A percentile compares a stretch with the other conserved stretches of the same genome.
phyloP scores from a whole-genome alignment of 2,329 filamentous ascomycete genomes.

The Bipolaris oryzae region DNA sequence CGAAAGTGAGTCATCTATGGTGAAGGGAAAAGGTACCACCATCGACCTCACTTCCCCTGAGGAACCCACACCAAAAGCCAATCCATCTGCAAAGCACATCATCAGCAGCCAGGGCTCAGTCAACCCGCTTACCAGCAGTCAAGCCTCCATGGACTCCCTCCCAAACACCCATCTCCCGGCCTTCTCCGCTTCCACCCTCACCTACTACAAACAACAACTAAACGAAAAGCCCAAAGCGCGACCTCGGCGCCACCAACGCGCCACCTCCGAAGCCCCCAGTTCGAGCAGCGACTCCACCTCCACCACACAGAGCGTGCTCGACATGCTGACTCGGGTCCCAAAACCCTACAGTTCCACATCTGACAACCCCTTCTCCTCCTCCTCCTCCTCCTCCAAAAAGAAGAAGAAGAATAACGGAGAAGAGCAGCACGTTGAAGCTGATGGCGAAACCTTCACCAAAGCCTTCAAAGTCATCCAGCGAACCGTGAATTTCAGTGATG shows the following conservation, averaged over 20 bases:
- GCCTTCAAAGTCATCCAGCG: slow-evolving; percentile 19
- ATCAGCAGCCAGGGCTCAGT: slow-evolving; percentile 9
- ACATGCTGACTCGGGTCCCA: slow-evolving; percentile 26
- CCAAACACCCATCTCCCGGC: slow-evolving; percentile 6
- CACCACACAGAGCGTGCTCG: slow-evolving; percentile 24
- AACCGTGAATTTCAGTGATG: slow-evolving; percentile 37
- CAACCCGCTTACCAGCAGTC: slow-evolving; percentile 3
- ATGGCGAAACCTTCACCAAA: slow-evolving; percentile 22
- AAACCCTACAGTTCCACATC: slow-evolving; percentile 27
- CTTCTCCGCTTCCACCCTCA: slow-evolving; percentile 25
- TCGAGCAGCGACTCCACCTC: slow-evolving; percentile 22
- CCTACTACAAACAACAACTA: slow-evolving; percentile 23
- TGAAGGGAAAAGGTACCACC: neutral
- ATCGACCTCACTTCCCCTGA: slow-evolving; percentile 6
- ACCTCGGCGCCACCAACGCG: slow-evolving; percentile 10
- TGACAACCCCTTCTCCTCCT: slow-evolving; percentile 20
- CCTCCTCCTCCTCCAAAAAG: slow-evolving; percentile 11
- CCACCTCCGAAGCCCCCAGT: slow-evolving; percentile 10
- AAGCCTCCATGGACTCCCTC: neutral
- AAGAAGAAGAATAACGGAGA: neutral
- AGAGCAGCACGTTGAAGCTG: slow-evolving; percentile 27
- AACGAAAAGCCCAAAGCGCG: slow-evolving; percentile 23
- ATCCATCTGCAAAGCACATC: neutral
- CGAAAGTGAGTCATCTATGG: neutral
- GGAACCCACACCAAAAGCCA: neutral